Percentiles rank a stretch among this genome's conserved stretches.
Evolutionary conservation across 2,329 filamentous ascomycete species (phyloP).

Genomic region (Colletotrichum tofieldiae): DNA sequence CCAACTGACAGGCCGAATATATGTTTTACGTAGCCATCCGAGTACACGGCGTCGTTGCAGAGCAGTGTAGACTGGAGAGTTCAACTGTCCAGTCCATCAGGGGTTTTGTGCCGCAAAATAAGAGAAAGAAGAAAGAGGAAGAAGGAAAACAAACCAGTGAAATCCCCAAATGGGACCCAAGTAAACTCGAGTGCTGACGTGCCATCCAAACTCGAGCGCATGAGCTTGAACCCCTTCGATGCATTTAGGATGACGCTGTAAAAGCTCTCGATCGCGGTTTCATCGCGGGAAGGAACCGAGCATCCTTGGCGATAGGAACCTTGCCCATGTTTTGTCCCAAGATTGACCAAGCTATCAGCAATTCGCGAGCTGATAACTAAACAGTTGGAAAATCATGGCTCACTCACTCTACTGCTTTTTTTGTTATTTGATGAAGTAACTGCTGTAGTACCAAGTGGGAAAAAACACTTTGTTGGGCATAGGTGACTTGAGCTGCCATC

Average conservation of each 20-base stretch:
- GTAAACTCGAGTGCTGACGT: neutral
- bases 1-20: too few relatives aligned
- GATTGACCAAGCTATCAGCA: too few relatives aligned
- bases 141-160: too few relatives aligned
- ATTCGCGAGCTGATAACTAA: fast-evolving
- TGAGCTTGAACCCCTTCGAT: neutral
- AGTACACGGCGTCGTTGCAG: too few relatives aligned
- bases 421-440: neutral
- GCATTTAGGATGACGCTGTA: neutral
- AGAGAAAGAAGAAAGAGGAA: too few relatives aligned
- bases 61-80: too few relatives aligned
- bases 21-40: too few relatives aligned
- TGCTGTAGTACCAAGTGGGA: too few relatives aligned
- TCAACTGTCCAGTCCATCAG: neutral
- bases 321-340: neutral
- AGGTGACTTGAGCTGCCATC: too few relatives aligned
- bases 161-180: too few relatives aligned
- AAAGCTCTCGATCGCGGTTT: neutral
- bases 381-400: neutral
- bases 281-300: neutral
- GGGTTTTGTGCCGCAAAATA: neutral
- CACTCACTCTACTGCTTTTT: neutral
- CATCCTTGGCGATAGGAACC: too few relatives aligned
- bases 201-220: neutral
- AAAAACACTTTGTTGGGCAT: too few relatives aligned